phyloP scores from a whole-genome alignment of 2,329 filamentous ascomycete genomes.

The Pestalotiopsis sp. region DNA sequence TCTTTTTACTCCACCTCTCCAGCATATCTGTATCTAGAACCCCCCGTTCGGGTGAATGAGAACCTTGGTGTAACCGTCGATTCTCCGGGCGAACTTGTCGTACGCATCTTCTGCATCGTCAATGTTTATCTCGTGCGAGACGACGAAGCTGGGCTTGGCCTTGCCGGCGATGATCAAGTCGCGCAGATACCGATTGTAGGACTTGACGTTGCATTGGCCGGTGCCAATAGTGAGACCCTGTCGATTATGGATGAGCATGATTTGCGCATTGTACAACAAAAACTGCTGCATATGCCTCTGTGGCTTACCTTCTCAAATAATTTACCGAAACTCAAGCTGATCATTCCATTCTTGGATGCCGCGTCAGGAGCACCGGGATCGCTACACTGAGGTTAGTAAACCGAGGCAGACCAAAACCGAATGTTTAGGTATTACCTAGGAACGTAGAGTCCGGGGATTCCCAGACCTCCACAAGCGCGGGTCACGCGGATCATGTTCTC shows the following conservation, averaged over 20 bases:
- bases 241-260: not conserved
- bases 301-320: constrained; percentile 62
- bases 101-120: constrained; percentile 62
- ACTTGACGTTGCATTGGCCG: constrained; percentile 68
- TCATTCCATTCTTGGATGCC: constrained; percentile 61
- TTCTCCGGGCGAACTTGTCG: constrained; percentile 64
- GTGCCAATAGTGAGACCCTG: constrained; percentile 60
- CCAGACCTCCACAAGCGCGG: constrained; percentile 59
- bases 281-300: not conserved
- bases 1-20: not conserved
- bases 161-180: constrained; percentile 65
- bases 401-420: not conserved
- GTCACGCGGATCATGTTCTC: constrained; percentile 66
- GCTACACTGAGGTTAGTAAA: not conserved
- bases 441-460: constrained; percentile 55
- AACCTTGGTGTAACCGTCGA: constrained; percentile 69
- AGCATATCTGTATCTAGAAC: not conserved
- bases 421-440: constrained; percentile 27
- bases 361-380: constrained; percentile 65
- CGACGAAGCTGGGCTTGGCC: constrained; percentile 67
- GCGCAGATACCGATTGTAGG: constrained; percentile 65
- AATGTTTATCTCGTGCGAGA: constrained; percentile 63
- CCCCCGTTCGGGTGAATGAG: constrained; percentile 64
- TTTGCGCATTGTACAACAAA: too few relatives aligned
- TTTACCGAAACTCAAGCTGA: constrained; percentile 65